Percentiles rank a stretch among this genome's conserved stretches.
Evolutionary conservation across 1,284 basidiomycete genomes (phyloP).

Genomic region (Thelephora terrestris): DNA sequence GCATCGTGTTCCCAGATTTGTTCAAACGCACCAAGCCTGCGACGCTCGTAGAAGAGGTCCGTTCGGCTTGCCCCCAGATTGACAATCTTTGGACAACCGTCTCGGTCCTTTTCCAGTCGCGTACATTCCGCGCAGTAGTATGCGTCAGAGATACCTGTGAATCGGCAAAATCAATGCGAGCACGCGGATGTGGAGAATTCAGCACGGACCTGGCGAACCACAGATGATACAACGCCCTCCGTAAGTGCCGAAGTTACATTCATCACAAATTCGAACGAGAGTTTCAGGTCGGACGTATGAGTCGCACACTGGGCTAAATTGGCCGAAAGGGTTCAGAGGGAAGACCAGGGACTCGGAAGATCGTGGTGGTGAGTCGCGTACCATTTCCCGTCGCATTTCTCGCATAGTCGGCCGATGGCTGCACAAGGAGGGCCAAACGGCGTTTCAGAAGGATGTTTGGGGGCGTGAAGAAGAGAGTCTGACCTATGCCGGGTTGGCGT

Average conservation of each 20-base stretch:
- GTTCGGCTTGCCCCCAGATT: constrained; percentile 88
- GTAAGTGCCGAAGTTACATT: constrained; percentile 98
- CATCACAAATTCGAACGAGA: constrained; percentile 95
- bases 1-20: not conserved
- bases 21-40: constrained; percentile 51
- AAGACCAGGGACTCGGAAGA: no score
- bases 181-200: not conserved
- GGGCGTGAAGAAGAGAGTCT: constrained; percentile 20
- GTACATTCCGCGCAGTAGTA: constrained; percentile 98
- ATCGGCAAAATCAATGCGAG: not conserved
- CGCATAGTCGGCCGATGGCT: constrained; percentile 96
- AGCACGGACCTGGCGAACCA: constrained; percentile 71
- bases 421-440: not conserved
- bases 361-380: constrained; percentile 26
- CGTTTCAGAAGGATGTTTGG: not conserved
- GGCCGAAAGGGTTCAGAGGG: not conserved
- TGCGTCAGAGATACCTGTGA: constrained; percentile 86
- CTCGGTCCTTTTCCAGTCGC: constrained; percentile 91
- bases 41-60: constrained; percentile 82
- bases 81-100: constrained; percentile 98
- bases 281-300: constrained; percentile 98
- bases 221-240: constrained; percentile 97
- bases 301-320: constrained; percentile 90
- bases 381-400: constrained; percentile 99
- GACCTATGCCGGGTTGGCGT: constrained; percentile 91